A percentile compares a stretch with the other conserved stretches of the same genome.
These are phyloP conservation scores for Aphanocladium album DNA, from an alignment of 2,329 filamentous ascomycete genomes.

Conservation along the genomic window DNA sequence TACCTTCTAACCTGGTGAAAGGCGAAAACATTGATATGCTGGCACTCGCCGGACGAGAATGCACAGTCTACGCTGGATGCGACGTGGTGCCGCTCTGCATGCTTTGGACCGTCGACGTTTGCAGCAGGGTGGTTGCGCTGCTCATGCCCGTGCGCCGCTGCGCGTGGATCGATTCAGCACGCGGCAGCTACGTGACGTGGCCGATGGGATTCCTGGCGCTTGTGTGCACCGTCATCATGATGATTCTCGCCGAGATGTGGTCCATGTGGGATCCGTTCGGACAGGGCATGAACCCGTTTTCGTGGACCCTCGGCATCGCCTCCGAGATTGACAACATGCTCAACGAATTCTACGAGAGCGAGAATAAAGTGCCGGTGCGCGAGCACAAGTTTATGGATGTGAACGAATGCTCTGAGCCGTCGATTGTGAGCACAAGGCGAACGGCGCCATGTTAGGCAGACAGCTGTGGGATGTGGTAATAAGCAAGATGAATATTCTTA, in stretches of 20 bases:
- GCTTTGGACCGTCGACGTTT: constrained; percentile 16
- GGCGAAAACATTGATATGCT: constrained; percentile 24
- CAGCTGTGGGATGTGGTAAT: background rate
- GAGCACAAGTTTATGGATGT: background rate
- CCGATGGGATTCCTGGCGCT: constrained; percentile 7
- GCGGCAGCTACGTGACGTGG: background rate
- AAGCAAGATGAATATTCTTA: background rate
- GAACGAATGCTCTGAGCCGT: background rate
- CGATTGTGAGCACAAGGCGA: background rate
- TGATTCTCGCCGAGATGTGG: constrained; percentile 21
- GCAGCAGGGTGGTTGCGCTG: constrained; percentile 14
- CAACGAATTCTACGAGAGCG: constrained; percentile 23
- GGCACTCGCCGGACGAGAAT: constrained; percentile 18
- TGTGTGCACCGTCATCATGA: constrained; percentile 15
- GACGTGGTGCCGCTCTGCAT: constrained; percentile 19
- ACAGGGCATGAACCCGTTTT: constrained; percentile 19
- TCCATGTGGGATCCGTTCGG: constrained; percentile 23
- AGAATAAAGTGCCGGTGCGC: constrained; percentile 1
- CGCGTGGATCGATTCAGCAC: constrained; percentile 14
- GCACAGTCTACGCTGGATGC: constrained; percentile 14
- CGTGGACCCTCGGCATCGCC: constrained; percentile 25
- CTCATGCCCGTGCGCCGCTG: constrained; percentile 18
- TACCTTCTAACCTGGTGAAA: constrained; percentile 1
- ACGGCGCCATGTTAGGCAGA: background rate
- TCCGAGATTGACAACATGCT: constrained; percentile 24